Percentiles rank a stretch among this genome's conserved stretches.
phyloP scores from a whole-genome alignment of 1,284 basidiomycete genomes.

The Leccinum fallax region DNA sequence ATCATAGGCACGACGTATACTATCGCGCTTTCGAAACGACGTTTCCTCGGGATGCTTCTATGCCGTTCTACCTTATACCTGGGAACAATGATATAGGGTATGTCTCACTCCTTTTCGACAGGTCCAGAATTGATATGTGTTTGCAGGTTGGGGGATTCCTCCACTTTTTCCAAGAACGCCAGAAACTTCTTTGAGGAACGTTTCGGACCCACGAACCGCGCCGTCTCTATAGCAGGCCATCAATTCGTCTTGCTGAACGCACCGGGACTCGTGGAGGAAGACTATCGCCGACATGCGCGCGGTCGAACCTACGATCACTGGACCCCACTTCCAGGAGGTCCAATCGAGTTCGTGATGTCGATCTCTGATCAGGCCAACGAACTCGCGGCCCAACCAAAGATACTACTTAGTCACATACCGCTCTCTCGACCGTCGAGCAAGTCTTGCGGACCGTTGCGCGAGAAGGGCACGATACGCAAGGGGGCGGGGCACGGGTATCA shows the following conservation, averaged over 20 bases:
- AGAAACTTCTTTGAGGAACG: constrained; percentile 63
- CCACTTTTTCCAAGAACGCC: constrained; percentile 60
- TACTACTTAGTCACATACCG: constrained; percentile 85
- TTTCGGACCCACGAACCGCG: constrained; percentile 66
- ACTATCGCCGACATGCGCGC: constrained; percentile 58
- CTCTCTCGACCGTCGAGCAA: constrained; percentile 73
- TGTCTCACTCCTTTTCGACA: constrained; percentile 14
- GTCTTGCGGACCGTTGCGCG: constrained; percentile 74
- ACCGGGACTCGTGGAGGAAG: constrained; percentile 79
- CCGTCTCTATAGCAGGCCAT: constrained; percentile 64
- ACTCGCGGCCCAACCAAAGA: constrained; percentile 40
- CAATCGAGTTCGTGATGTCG: constrained; percentile 68
- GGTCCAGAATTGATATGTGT: neutral
- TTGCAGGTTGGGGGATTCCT: constrained; percentile 58
- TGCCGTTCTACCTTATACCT: constrained; percentile 70
- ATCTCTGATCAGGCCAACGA: constrained; percentile 40
- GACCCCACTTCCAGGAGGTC: constrained; percentile 57
- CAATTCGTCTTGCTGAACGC: constrained; percentile 76
- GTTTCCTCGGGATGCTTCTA: constrained; percentile 49
- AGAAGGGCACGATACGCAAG: constrained; percentile 71
- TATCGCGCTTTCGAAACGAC: constrained; percentile 67
- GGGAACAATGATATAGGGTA: constrained; percentile 90
- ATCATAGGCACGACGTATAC: constrained; percentile 67
- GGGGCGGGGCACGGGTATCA: constrained; percentile 44
- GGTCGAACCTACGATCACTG: constrained; percentile 55